A percentile compares a stretch with the other conserved stretches of the same genome.
Evolutionary conservation across 2,329 filamentous ascomycete genomes (phyloP).

Genomic region (Ambrosiella beaveri): DNA sequence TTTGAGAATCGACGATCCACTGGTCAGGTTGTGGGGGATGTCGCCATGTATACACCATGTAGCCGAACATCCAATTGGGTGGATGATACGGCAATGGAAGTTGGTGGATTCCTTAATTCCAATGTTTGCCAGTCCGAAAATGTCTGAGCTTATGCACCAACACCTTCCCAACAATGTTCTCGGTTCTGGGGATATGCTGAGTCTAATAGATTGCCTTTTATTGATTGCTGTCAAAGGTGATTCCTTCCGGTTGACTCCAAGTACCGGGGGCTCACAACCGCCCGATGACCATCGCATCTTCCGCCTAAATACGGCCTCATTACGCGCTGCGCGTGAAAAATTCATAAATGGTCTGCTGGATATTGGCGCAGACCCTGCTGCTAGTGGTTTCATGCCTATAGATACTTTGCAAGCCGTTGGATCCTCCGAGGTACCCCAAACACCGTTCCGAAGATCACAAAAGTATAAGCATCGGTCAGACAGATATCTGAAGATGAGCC

Average conservation of each 20-base stretch:
- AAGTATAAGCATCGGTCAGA: neutral
- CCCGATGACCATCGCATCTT: neutral
- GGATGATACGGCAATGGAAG: neutral
- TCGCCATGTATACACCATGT: neutral
- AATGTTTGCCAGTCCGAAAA: neutral
- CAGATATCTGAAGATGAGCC: neutral
- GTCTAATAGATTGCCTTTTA: neutral
- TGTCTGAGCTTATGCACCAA: neutral
- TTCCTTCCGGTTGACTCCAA: neutral
- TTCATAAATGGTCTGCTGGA: neutral
- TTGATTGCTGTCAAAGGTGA: neutral
- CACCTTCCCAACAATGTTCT: neutral
- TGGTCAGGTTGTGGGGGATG: neutral
- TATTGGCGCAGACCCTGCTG: neutral
- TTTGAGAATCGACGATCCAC: neutral
- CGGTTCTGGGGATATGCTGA: neutral
- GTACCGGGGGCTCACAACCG: neutral
- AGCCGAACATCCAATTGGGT: neutral
- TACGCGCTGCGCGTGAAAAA: constrained; percentile 1
- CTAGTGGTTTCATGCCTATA: neutral
- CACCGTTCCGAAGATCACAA: neutral
- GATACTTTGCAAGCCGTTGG: neutral
- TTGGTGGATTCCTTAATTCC: neutral
- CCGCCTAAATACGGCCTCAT: neutral
- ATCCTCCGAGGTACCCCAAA: neutral